Percentiles rank a stretch among this genome's conserved stretches.
These are phyloP conservation scores for Tetrapyrgos nigripes DNA, from an alignment of 1,284 basidiomycete genomes.

Conservation along the genomic window DNA sequence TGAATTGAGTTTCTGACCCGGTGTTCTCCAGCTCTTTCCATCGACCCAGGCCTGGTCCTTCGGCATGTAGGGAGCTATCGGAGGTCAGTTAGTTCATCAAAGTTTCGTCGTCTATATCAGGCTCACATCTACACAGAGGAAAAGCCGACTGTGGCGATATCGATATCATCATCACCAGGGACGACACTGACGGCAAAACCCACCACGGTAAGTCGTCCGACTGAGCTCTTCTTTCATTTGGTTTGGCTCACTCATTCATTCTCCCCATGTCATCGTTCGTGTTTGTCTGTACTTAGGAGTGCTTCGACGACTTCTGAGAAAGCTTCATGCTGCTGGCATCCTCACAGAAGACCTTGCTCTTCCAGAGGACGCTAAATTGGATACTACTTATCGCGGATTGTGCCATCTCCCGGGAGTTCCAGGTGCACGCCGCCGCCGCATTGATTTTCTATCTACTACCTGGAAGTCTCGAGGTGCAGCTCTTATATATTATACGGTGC, in stretches of 20 bases:
- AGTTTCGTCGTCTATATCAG: constrained; percentile 4
- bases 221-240: constrained; percentile 9
- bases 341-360: constrained; percentile 80
- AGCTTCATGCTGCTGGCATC: constrained; percentile 65
- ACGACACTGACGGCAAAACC: constrained; percentile 71
- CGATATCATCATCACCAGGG: constrained; percentile 86
- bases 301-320: constrained; percentile 58
- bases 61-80: constrained; percentile 93
- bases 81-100: constrained; percentile 48
- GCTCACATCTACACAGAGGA: constrained; percentile 59
- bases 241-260: neutral
- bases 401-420: constrained; percentile 54
- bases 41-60: constrained; percentile 78
- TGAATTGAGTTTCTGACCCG: neutral
- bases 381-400: constrained; percentile 83
- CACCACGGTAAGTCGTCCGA: constrained; percentile 80
- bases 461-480: constrained; percentile 83
- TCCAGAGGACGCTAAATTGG: constrained; percentile 67
- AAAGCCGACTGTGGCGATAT: constrained; percentile 87
- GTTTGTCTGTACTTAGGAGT: constrained; percentile 51
- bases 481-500: constrained; percentile 86
- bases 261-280: neutral
- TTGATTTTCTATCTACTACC: constrained; percentile 84
- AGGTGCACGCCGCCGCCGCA: constrained; percentile 66
- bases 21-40: constrained; percentile 60